Base-by-base conservation (phyloP, 306 rosid genomes). In the Psophocarpus tetragonolobus region DNA sequence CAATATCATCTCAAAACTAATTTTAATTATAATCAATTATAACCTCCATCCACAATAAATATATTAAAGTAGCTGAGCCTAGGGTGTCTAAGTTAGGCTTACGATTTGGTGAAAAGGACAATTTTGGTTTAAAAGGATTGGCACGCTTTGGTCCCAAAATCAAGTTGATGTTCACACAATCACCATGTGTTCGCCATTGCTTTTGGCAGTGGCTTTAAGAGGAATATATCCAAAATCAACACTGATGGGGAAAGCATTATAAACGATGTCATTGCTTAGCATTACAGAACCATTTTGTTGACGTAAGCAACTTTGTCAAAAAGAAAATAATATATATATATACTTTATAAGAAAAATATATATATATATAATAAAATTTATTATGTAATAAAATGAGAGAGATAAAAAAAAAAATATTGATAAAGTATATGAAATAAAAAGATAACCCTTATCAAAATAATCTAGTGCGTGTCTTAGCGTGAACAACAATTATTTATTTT, bases 151-250 rank as follows among this genome's bases (percentile, higher is more conserved):
- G 80, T 84, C 73, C 78, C 53, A 39, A 39, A 69, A 32, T 27
- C 38, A 68, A 24, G 65, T 17, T 50, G 47, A 30, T 38, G 70
- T 66, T 70, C 63, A 70, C 65, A 29, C 74, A 74, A 69, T 71
- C 39, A 57, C 56, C 50, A 73, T 38, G 29, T 67, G 26, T 50
- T 50, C 12, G 42, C 77, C 73, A 20, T 80, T 61, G 47, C 41
- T 45, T 44, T 80, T 13, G 68, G 61, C 30, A 36, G 68, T 70
- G 38, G 48, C 76, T 45, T 68, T 7, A 29, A 54, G 53, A 71
- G 77, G 76, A 73, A 71, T 76, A 64, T 23, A 76, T 84, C 60
- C 77, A 75, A 80, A 54, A 66, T 72, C 48, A 84, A 67, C 17
- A 62, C 64, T 17, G 63, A 41, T 62, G 35, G 24, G 17, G 74